Conservation (phyloP, 2,329 filamentous ascomycete genomes). For the Botrytis elliptica region DNA sequence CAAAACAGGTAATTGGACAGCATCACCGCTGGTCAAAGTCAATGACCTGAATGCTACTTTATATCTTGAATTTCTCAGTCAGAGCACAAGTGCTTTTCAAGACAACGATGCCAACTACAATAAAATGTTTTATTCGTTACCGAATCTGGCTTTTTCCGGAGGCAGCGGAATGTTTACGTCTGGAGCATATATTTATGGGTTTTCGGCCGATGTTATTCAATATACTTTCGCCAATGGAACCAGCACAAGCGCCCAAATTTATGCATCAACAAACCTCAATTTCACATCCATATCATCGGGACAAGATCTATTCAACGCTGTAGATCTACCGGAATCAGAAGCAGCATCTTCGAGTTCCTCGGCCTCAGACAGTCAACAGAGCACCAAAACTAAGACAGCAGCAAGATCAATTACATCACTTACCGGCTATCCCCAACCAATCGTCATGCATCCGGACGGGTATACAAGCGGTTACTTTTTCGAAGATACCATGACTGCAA, state of each 20-base stretch:
- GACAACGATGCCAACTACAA: constrained; percentile 43
- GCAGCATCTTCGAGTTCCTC: constrained; percentile 11
- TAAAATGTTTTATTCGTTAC: constrained; percentile 38
- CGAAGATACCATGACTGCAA: constrained; percentile 26
- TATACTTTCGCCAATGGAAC: constrained; percentile 43
- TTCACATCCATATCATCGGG: constrained; percentile 30
- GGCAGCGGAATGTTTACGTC: constrained; percentile 27
- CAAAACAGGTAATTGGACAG: constrained; percentile 30
- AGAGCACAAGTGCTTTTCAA: constrained; percentile 37
- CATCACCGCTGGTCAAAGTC: constrained; percentile 52
- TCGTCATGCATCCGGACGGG: constrained; percentile 23
- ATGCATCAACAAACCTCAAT: constrained; percentile 32
- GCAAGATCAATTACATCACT: constrained; percentile 13
- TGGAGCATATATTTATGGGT: constrained; percentile 37
- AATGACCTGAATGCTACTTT: constrained; percentile 51
- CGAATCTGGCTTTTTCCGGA: constrained; percentile 6
- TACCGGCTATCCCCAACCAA: constrained; percentile 25
- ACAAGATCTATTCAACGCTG: constrained; percentile 22
- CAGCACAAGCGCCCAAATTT: constrained; percentile 32
- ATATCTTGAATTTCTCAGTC: constrained; percentile 47
- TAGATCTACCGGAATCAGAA: constrained; percentile 21
- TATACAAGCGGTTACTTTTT: constrained; percentile 31
- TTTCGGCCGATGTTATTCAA: constrained; percentile 36
- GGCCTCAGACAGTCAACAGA: background rate
- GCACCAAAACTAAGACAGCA: background rate